Percentiles rank a stretch among this genome's conserved stretches.
Conservation (phyloP, 345 rosid species). For the Carallia brachiata region DNA sequence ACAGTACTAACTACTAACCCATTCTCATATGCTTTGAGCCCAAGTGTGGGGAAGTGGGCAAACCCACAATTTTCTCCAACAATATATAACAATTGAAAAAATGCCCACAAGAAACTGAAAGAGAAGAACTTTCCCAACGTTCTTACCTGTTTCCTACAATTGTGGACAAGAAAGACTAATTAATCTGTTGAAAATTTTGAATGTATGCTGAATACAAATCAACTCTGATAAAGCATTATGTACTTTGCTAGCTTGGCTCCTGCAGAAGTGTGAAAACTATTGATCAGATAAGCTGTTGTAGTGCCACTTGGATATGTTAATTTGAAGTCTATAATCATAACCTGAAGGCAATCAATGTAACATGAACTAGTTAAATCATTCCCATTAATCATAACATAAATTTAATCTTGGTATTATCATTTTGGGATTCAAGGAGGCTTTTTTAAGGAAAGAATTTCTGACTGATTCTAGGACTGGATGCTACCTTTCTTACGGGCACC, state of each 20-base stretch:
- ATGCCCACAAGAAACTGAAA: slow-evolving; percentile 80
- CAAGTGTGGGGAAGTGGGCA: slow-evolving; percentile 65
- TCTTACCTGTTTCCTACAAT: slow-evolving; percentile 70
- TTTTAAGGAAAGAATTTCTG: neutral
- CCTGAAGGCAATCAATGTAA: slow-evolving; percentile 33
- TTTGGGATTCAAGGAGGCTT: neutral
- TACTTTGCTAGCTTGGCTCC: slow-evolving; percentile 80
- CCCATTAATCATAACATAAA: too few species aligned
- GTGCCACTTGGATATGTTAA: slow-evolving; percentile 82
- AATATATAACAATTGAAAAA: slow-evolving; percentile 84
- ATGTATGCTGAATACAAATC: neutral
- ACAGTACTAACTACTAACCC: slow-evolving; percentile 29
- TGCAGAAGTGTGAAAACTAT: slow-evolving; percentile 77
- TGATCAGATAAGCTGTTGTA: slow-evolving; percentile 76
- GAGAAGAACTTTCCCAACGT: slow-evolving; percentile 67
- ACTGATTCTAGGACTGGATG: neutral
- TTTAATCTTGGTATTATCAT: too few species aligned
- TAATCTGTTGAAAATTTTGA: neutral
- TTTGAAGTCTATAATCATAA: slow-evolving; percentile 75
- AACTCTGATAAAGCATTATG: neutral
- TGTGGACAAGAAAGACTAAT: neutral
- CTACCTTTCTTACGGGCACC: slow-evolving; percentile 79
- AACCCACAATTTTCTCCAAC: slow-evolving; percentile 68
- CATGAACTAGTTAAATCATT: neutral
- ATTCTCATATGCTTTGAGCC: slow-evolving; percentile 58